Percentiles rank a stretch among this genome's conserved stretches.
phyloP scores from a whole-genome alignment of 176 grass and related monocot species.

The Stipa capillata region DNA sequence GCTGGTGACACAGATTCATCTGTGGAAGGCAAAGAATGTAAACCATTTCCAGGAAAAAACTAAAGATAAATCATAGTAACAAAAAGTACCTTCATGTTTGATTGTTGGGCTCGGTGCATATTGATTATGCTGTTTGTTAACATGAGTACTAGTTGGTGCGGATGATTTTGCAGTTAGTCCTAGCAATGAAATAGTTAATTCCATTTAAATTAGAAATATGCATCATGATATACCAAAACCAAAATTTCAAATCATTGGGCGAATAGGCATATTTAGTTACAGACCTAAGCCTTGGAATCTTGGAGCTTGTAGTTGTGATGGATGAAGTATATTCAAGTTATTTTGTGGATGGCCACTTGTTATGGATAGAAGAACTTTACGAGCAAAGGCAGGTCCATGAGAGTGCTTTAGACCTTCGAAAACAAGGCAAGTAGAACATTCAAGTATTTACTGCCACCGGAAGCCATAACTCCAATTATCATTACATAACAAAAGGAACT shows the following conservation, averaged over 20 bases:
- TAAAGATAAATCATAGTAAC: background rate
- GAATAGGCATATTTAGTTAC: conserved; percentile 11
- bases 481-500: background rate
- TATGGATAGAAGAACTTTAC: conserved; percentile 39
- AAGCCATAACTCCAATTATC: background rate
- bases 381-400: conserved; percentile 28
- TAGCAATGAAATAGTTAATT: conserved; percentile 6
- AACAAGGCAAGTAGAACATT: conserved; percentile 22
- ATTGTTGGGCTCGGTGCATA: background rate
- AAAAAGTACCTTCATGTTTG: conserved; percentile 3
- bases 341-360: conserved; percentile 9
- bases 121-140: background rate
- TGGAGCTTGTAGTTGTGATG: conserved; percentile 34
- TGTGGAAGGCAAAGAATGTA: background rate
- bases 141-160: conserved; percentile 9
- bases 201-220: conserved; percentile 10
- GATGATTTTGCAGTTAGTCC: conserved; percentile 13
- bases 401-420: conserved; percentile 39
- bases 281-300: conserved; percentile 28
- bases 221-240: background rate
- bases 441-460: conserved; percentile 14
- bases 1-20: conserved; percentile 3
- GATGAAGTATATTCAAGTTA: conserved; percentile 22
- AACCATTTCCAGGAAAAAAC: conserved; percentile 15
- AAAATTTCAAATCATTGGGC: background rate